Percentiles rank a stretch among this genome's conserved stretches.
Evolutionary conservation across 148 eudicot genomes (phyloP).

Genomic region (Spergularia marina): DNA sequence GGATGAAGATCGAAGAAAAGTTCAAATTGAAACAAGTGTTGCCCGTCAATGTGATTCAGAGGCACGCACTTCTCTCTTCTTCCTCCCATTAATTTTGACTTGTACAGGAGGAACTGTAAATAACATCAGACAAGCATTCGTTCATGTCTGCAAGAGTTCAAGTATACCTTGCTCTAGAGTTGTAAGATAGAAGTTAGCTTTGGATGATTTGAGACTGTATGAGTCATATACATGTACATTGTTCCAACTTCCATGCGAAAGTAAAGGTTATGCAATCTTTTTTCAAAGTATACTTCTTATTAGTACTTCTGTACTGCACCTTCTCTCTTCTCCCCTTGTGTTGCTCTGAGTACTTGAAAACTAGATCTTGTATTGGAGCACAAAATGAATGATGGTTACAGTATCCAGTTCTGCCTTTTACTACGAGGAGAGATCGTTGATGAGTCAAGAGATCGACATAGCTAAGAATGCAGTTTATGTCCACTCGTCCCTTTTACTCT

Average conservation of each 20-base stretch:
- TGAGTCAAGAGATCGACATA: too few relatives aligned
- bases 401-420: too few relatives aligned
- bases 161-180: not conserved
- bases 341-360: too few relatives aligned
- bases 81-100: not conserved
- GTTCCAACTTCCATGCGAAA: not conserved
- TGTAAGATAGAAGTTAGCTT: not conserved
- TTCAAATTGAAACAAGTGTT: not conserved
- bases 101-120: slow-evolving; percentile 4
- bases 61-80: not conserved
- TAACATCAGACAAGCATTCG: not conserved
- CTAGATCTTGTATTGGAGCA: too few relatives aligned
- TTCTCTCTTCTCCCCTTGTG: too few relatives aligned
- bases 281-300: too few relatives aligned
- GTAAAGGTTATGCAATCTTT: too few relatives aligned
- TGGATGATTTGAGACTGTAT: not conserved
- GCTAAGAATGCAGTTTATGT: too few relatives aligned
- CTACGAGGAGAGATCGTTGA: too few relatives aligned
- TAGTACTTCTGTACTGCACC: too few relatives aligned
- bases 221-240: slow-evolving; percentile 6
- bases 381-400: too few relatives aligned
- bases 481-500: too few relatives aligned
- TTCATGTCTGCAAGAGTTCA: not conserved
- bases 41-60: not conserved
- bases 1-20: not conserved